phyloP scores from a whole-genome alignment of 805 yeast species.

The Candida adriatica region DNA sequence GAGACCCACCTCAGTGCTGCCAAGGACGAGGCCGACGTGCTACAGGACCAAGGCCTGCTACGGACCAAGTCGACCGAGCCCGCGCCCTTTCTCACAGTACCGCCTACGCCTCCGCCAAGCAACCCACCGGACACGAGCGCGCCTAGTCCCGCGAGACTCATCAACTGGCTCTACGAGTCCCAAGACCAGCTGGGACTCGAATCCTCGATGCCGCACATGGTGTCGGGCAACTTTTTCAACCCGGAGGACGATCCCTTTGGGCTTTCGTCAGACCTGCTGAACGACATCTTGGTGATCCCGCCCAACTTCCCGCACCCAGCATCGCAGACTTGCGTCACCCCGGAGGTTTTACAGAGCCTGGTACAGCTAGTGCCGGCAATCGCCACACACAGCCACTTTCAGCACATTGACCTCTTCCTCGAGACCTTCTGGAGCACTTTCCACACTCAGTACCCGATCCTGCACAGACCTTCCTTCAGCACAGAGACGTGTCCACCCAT shows the following conservation, averaged over 20 bases:
- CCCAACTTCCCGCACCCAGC: slow-evolving; percentile 26
- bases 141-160: slow-evolving; percentile 19
- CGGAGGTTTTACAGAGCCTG: slow-evolving; percentile 15
- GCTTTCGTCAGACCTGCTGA: slow-evolving; percentile 20
- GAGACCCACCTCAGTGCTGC: slow-evolving; percentile 23
- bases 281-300: slow-evolving; percentile 23
- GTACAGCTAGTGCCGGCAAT: slow-evolving; percentile 18
- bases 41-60: slow-evolving; percentile 4
- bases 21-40: slow-evolving; percentile 22
- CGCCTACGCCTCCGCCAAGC: slow-evolving; percentile 3
- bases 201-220: slow-evolving; percentile 16
- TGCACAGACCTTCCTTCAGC: slow-evolving; percentile 46
- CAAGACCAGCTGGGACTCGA: slow-evolving; percentile 6
- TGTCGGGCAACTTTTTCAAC: slow-evolving; percentile 21
- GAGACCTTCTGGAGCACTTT: slow-evolving; percentile 23
- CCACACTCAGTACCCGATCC: slow-evolving; percentile 39
- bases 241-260: slow-evolving; percentile 27
- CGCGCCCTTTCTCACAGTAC: slow-evolving; percentile 7
- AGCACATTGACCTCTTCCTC: slow-evolving; percentile 19
- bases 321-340: slow-evolving; percentile 21
- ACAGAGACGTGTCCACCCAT: slow-evolving; percentile 46
- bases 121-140: slow-evolving; percentile 2
- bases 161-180: slow-evolving; percentile 25
- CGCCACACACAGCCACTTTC: slow-evolving; percentile 17
- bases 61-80: not conserved